Conservation (phyloP, 306 rosid genomes). For the Herpetospermum pedunculosum region DNA sequence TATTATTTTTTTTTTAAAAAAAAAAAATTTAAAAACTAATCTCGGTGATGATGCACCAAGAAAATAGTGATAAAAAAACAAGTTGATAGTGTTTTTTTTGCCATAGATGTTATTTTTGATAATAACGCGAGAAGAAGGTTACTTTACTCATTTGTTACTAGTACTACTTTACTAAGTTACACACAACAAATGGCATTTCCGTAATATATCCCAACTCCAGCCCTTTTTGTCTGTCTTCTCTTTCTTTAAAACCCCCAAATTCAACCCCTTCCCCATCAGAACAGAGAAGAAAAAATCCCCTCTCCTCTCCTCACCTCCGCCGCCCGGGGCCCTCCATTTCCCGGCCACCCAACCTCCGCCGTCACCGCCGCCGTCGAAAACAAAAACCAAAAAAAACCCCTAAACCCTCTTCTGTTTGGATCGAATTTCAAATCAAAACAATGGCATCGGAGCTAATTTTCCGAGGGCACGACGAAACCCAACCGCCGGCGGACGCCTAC, state of each 20-base stretch:
- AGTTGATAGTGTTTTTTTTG: too few species aligned
- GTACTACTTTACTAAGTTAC: not conserved
- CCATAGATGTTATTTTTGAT: too few species aligned
- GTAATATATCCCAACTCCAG: not conserved
- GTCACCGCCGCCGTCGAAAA: not conserved
- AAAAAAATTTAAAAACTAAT: too few species aligned
- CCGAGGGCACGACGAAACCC: slow-evolving; percentile 70
- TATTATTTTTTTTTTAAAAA: too few species aligned
- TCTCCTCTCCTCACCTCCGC: not conserved
- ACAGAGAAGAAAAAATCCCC: not conserved
- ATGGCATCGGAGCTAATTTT: slow-evolving; percentile 53
- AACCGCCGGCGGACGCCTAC: slow-evolving; percentile 36
- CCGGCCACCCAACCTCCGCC: not conserved
- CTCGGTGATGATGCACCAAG: too few species aligned
- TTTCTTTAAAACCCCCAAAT: not conserved
- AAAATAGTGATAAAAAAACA: too few species aligned
- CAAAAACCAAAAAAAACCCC: not conserved
- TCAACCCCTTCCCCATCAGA: not conserved
- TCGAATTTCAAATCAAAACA: not conserved
- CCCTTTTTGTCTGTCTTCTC: not conserved
- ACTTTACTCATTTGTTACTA: too few species aligned
- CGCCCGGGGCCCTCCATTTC: not conserved
- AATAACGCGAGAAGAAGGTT: too few species aligned
- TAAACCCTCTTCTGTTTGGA: not conserved
- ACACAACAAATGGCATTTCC: not conserved